Conservation (phyloP, 2,329 filamentous ascomycete species). For the Calonectria pseudoreteaudii region DNA sequence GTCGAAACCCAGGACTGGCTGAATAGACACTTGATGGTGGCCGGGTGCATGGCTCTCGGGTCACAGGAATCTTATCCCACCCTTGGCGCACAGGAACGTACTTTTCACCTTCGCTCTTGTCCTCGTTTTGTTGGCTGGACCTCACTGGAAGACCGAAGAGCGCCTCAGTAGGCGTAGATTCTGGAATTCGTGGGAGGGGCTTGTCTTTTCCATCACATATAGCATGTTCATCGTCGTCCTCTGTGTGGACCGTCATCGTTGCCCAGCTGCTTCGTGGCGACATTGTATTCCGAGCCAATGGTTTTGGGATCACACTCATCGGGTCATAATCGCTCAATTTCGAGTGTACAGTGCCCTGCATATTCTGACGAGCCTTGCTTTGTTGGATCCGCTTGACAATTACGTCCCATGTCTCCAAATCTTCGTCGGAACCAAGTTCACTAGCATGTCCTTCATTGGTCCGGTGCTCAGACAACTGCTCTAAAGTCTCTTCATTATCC, state of each 20-base stretch:
- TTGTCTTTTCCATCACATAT: too few species aligned
- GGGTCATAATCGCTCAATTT: slow-evolving; percentile 32
- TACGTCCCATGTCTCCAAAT: slow-evolving; percentile 29
- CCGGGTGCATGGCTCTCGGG: neutral
- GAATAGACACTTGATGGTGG: slow-evolving; percentile 38
- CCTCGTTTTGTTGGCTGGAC: neutral
- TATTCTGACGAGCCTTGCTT: slow-evolving; percentile 25
- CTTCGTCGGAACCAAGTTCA: neutral
- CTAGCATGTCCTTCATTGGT: neutral
- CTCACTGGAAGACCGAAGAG: neutral
- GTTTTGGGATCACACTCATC: neutral
- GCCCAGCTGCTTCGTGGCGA: slow-evolving; percentile 8
- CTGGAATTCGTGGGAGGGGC: neutral
- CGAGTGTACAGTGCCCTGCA: slow-evolving; percentile 30
- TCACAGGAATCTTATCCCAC: neutral
- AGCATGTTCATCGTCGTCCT: neutral
- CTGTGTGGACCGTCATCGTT: slow-evolving; percentile 2
- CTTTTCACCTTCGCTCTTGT: neutral
- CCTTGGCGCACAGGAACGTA: slow-evolving; percentile 4
- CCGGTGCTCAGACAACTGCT: neutral
- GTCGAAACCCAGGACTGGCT: slow-evolving; percentile 8
- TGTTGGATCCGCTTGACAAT: slow-evolving; percentile 24
- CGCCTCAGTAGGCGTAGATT: neutral
- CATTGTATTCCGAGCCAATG: neutral
- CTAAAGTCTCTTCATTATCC: neutral